Conservation (phyloP, 345 rosid species). For the Populus euphratica region DNA sequence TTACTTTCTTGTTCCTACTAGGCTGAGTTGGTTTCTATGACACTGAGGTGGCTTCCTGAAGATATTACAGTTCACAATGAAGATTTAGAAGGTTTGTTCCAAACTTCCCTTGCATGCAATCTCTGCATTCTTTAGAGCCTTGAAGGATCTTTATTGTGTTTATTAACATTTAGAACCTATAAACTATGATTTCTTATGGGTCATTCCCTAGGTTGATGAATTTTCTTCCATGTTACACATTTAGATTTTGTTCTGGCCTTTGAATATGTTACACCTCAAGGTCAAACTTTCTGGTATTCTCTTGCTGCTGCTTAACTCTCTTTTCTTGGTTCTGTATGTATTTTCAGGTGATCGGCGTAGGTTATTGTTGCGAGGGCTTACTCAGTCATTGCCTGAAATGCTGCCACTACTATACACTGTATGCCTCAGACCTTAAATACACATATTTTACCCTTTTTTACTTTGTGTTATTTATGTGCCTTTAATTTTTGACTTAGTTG, state of each 20-base stretch:
- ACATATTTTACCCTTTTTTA: not conserved
- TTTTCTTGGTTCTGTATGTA: constrained; percentile 25
- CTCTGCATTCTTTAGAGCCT: not conserved
- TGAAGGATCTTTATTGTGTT: not conserved
- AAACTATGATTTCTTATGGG: not conserved
- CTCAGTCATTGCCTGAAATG: constrained; percentile 87
- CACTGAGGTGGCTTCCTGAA: constrained; percentile 97
- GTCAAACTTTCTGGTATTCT: no score
- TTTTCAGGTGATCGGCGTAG: constrained; percentile 84
- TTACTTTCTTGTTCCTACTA: constrained; percentile 19
- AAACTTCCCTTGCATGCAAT: not conserved
- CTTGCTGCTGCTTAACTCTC: not conserved
- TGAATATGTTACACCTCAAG: not conserved
- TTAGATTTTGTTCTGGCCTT: not conserved
- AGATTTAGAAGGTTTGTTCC: constrained; percentile 80
- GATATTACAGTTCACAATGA: constrained; percentile 98
- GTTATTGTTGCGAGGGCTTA: constrained; percentile 68
- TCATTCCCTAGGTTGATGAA: not conserved
- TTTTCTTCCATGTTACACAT: not conserved
- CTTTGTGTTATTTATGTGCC: constrained; percentile 21
- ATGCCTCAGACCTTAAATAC: constrained; percentile 25
- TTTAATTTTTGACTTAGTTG: constrained; percentile 43
- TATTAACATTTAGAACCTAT: not conserved
- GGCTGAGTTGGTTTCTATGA: constrained; percentile 91
- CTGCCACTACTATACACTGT: constrained; percentile 74